These are phyloP conservation scores for Scheffersomyces titani DNA, from an alignment of 1,139 yeast genomes.

Conservation along the genomic window DNA sequence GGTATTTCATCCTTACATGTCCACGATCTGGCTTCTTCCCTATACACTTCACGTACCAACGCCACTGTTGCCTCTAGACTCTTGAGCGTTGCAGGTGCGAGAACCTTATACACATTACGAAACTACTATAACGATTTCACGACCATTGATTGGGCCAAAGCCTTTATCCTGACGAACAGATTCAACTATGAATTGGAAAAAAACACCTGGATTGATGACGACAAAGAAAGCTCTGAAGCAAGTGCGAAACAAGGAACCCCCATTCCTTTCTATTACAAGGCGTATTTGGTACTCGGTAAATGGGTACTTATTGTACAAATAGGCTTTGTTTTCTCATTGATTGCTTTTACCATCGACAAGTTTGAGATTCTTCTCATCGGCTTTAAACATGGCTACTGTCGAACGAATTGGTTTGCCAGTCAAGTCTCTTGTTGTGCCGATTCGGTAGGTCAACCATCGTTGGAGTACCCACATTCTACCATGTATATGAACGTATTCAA, in stretches of 20 bases:
- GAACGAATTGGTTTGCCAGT: constrained; percentile 45
- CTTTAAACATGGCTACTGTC: constrained; percentile 57
- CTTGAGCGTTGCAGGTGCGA: constrained; percentile 16
- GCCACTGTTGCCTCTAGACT: constrained; percentile 20
- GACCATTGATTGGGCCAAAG: constrained; percentile 69
- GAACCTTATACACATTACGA: constrained; percentile 21
- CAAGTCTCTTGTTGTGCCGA: constrained; percentile 46
- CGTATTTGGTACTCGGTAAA: constrained; percentile 32
- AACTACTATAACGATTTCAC: constrained; percentile 63
- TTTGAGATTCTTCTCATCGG: constrained; percentile 55
- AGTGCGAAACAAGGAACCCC: constrained; percentile 1
- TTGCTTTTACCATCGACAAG: constrained; percentile 55
- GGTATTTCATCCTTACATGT: not conserved
- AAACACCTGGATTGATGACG: constrained; percentile 25
- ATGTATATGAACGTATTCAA: constrained; percentile 19
- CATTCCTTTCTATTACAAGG: constrained; percentile 26
- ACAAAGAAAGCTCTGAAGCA: constrained; percentile 1
- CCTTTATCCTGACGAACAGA: constrained; percentile 48
- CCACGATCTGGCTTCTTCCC: constrained; percentile 2
- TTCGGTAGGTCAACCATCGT: not conserved
- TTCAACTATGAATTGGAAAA: constrained; percentile 40
- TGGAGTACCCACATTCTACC: not conserved
- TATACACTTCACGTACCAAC: constrained; percentile 18
- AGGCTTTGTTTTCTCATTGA: constrained; percentile 49
- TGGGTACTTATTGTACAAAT: constrained; percentile 55